Evolutionary conservation across 2,329 filamentous ascomycete genomes (phyloP).

Genomic region (Fusarium sp.): DNA sequence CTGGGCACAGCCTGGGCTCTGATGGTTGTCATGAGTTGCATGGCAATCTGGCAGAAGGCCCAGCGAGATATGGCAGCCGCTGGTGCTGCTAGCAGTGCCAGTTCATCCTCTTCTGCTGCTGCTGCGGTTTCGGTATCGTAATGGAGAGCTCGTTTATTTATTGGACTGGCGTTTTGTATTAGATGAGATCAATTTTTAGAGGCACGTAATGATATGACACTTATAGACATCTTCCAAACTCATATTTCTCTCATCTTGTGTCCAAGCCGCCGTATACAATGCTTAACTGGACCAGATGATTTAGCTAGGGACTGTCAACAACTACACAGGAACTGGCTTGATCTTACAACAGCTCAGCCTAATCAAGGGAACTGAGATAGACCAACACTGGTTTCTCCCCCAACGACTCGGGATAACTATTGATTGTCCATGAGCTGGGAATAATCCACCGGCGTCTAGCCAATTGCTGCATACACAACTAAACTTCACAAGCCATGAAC

Average conservation of each 20-base stretch:
- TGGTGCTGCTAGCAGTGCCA: conserved; percentile 1
- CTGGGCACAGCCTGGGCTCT: conserved; percentile 39
- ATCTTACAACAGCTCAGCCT: neutral
- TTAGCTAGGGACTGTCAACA: neutral
- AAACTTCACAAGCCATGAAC: neutral
- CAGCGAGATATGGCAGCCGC: conserved; percentile 21
- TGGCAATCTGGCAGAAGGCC: conserved; percentile 38
- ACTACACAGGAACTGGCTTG: neutral
- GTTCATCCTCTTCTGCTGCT: conserved; percentile 1
- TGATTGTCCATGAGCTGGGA: neutral
- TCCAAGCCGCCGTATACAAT: neutral
- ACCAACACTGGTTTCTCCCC: neutral
- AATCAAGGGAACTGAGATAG: neutral
- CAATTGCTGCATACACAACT: neutral
- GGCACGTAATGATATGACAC: conserved; percentile 6
- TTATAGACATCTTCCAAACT: neutral
- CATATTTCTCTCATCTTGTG: neutral
- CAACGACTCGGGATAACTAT: neutral
- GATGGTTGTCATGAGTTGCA: conserved; percentile 44
- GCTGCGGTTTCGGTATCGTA: neutral
- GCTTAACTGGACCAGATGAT: neutral
- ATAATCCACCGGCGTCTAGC: conserved; percentile 1
- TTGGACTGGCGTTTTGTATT: neutral
- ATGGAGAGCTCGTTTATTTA: neutral
- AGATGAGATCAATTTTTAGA: conserved; percentile 1